These are phyloP conservation scores for Pyrenophora tritici-repentis DNA, from an alignment of 2,329 filamentous ascomycete genomes.

Conservation along the genomic window DNA sequence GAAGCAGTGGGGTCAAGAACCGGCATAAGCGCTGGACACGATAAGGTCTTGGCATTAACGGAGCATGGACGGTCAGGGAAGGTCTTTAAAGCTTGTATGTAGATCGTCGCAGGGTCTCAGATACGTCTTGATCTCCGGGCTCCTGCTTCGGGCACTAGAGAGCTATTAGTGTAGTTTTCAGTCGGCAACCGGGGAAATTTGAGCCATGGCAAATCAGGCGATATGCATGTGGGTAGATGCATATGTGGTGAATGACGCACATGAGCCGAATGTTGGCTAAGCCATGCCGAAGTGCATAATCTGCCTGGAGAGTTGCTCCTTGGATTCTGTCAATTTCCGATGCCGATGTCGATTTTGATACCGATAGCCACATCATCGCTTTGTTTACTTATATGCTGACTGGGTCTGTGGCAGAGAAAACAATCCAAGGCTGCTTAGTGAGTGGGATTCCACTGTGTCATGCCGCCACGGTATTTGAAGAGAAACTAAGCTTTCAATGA, in stretches of 20 bases:
- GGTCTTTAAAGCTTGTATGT: slow-evolving; percentile 1
- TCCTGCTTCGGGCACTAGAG: not conserved
- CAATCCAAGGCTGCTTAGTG: too few relatives aligned
- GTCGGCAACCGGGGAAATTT: not conserved
- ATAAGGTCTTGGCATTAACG: slow-evolving; percentile 12
- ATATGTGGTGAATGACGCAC: not conserved
- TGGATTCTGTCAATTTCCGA: too few relatives aligned
- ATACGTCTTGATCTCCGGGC: slow-evolving; percentile 14
- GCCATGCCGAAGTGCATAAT: too few relatives aligned
- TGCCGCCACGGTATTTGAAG: not conserved
- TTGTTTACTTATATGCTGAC: too few relatives aligned
- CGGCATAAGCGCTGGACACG: slow-evolving; percentile 11
- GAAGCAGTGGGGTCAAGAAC: slow-evolving; percentile 1
- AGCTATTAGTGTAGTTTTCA: not conserved
- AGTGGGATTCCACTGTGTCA: not conserved
- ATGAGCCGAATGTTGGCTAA: too few relatives aligned
- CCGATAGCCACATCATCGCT: too few relatives aligned
- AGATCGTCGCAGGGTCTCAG: slow-evolving; percentile 14
- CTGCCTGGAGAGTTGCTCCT: too few relatives aligned
- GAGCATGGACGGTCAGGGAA: slow-evolving; percentile 12
- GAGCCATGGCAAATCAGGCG: not conserved
- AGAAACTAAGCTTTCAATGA: not conserved
- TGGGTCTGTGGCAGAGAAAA: too few relatives aligned
- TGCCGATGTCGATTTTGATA: too few relatives aligned
- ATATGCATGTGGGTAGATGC: not conserved